Base-by-base conservation (phyloP, 2,329 filamentous ascomycete species). In the Phoma sp. region DNA sequence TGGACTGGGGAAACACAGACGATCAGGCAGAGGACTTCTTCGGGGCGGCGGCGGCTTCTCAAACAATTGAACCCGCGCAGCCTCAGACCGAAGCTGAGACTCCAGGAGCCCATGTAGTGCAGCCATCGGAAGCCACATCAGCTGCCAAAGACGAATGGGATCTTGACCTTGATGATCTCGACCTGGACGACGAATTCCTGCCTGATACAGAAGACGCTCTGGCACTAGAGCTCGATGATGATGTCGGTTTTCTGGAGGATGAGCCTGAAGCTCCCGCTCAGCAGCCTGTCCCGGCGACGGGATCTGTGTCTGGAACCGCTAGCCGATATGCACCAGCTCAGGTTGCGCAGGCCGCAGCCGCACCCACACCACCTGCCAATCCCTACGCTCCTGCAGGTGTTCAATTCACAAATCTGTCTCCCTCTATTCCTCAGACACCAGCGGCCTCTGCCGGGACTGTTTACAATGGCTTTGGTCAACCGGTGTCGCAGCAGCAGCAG, bases 231-330 rank as follows among this genome's bases (percentile, higher is more conserved):
- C 86, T 89, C 40, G 93, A 93, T 62, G 93, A 96, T 70, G 90
- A 90, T 60, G 89, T 93, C 67, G 92, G 91, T 0, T 89, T 97
- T 56, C 78, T 97, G 8, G 88, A 96, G 6, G 92, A 93, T 52
- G 80, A 82, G 4, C 80, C 72, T 23, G 76, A 81, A 18, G 70
- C 80, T 49, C 52, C 65, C 57, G 54, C 47, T 8, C 55, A 68
- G 58, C 56, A 73, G 65, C 27, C 58, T 25, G 40, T 53, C 48
- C 66, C 69, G 29, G 14, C 64, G n/a, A 40, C 55, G 35, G 45
- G 52, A 24, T 46, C 62, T 18, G 53, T 55, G 4, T 53, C 62
- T 13, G 61, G 48, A 23, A 57, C 56, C 43, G 43, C 67, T 14
- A 71, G 50, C 45, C 66, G 68, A 61, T 78, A 78, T 53, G 68